Percentiles rank a stretch among this genome's conserved stretches.
phyloP scores from a whole-genome alignment of 1,284 basidiomycete species.

The Boletus semigastroideus region DNA sequence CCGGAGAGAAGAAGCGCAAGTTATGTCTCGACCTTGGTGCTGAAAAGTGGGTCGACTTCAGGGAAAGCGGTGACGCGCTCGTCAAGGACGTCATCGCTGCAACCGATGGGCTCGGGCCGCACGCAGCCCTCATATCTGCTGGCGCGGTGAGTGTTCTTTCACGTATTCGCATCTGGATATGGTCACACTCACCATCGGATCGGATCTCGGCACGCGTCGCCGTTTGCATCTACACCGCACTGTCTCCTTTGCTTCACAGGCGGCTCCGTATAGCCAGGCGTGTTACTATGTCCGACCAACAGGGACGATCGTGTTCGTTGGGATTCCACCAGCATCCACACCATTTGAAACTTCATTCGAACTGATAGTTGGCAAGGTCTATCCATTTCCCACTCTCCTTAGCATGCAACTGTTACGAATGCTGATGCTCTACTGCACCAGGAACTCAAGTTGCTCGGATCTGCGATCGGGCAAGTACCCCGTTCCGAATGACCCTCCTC shows the following conservation, averaged over 20 bases:
- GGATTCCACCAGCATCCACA: conserved; percentile 41
- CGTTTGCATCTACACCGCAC: neutral
- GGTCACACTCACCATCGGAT: neutral
- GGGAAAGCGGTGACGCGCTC: conserved; percentile 44
- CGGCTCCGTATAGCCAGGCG: conserved; percentile 63
- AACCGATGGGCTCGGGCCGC: conserved; percentile 63
- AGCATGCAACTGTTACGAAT: neutral
- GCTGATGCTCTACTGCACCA: conserved; percentile 14
- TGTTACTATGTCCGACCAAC: conserved; percentile 56
- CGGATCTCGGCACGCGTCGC: neutral
- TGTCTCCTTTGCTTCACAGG: conserved; percentile 25
- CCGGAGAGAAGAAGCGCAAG: conserved; percentile 62
- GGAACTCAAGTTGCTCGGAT: conserved; percentile 57
- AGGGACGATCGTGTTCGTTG: conserved; percentile 64
- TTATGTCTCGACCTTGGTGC: conserved; percentile 63
- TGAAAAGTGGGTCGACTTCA: conserved; percentile 73
- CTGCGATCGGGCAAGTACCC: conserved; percentile 51
- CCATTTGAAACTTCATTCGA: conserved; percentile 48
- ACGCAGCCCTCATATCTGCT: conserved; percentile 60
- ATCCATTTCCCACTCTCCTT: neutral
- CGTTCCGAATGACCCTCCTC: neutral
- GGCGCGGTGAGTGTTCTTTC: conserved; percentile 36
- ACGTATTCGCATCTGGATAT: neutral
- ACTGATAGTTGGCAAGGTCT: conserved; percentile 57
- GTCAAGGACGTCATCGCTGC: conserved; percentile 52